A percentile compares a stretch with the other conserved stretches of the same genome.
Conservation (phyloP, 2,329 filamentous ascomycete species). For the Penicillium sp. region DNA sequence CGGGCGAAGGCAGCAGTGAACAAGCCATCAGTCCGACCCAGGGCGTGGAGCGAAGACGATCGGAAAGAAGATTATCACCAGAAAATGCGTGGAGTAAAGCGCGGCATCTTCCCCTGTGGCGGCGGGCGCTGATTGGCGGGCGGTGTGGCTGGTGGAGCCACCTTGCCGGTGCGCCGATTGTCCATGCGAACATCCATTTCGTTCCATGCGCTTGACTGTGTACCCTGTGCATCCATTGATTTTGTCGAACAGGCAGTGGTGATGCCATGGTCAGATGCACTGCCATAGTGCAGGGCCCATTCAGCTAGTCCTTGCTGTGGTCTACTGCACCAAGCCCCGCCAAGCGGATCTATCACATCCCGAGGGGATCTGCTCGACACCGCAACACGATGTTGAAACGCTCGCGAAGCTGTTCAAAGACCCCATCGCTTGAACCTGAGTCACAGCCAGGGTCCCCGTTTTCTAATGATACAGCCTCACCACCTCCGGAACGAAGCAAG, state of each 20-base stretch:
- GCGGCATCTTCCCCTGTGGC: slow-evolving; percentile 13
- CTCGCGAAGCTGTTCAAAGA: slow-evolving; percentile 52
- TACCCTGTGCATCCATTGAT: too few relatives aligned
- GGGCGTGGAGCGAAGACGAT: neutral
- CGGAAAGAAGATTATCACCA: neutral
- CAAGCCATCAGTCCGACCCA: slow-evolving; percentile 55
- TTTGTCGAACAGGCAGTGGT: too few relatives aligned
- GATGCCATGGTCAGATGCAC: too few relatives aligned
- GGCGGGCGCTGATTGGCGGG: slow-evolving; percentile 5
- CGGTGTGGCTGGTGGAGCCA: slow-evolving; percentile 2
- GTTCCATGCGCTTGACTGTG: too few relatives aligned
- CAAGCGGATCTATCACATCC: slow-evolving; percentile 26
- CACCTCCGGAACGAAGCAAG: slow-evolving; percentile 47
- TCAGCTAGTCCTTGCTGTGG: slow-evolving; percentile 7
- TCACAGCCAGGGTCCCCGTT: slow-evolving; percentile 28
- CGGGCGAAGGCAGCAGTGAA: slow-evolving; percentile 48
- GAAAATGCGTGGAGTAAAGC: slow-evolving; percentile 19
- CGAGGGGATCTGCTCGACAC: slow-evolving; percentile 11
- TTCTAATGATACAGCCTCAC: slow-evolving; percentile 21
- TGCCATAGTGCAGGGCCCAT: neutral
- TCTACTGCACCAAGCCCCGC: slow-evolving; percentile 15
- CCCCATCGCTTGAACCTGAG: slow-evolving; percentile 38
- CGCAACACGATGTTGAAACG: slow-evolving; percentile 57
- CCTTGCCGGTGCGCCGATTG: too few relatives aligned
- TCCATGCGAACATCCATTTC: too few relatives aligned